Base-by-base conservation (phyloP, 805 yeast species). In the Candida boleticola region DNA sequence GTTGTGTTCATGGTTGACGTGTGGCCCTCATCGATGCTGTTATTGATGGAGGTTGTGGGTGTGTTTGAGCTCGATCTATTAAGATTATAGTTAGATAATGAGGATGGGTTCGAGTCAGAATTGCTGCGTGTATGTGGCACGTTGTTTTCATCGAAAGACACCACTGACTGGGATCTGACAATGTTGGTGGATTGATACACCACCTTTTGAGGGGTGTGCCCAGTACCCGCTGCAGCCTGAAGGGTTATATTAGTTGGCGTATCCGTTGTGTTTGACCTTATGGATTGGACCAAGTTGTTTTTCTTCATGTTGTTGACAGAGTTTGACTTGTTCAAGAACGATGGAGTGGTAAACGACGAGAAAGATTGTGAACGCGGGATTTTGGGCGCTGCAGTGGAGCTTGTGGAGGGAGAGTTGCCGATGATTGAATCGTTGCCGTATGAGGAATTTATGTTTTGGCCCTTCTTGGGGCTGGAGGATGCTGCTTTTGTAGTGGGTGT, bases 11-110 rank as follows among this genome's bases (percentile, higher is more conserved):
- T 18, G 5, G 35, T 31, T 16, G 35, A 14, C 17, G n/a, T 22
- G 29, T 22, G 20, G 16, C 19, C 33, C 16, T 38, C 41, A n/a
- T 38, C 41, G 19, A 38, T 38, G 18, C 41, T 38, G 16, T 38
- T 51, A 29, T 51, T 53, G 19, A 63, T 56, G 2, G 65, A 59
- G 1, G 69, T 63, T 14, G 60, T 60, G 2, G 69, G 68, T 2
- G 69, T 63, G 33, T 56, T 61, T 3, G 63, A 50, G 19, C 50
- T 43, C 7, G 63, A 51, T 19, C 59, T 46, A 40, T 47, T 54
- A 31, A 55, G 40, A 34, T 49, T 54, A 37, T 51, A 57, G 42
- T 51, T 54, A n/a, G 57, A 52, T 10, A 55, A 29, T 25, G 58
- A 51, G 13, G 60, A 53, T 1, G 59, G 57, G 19, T 48, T 47